Base-by-base conservation (phyloP, 2,329 filamentous ascomycete genomes). In the Alternaria dauci region DNA sequence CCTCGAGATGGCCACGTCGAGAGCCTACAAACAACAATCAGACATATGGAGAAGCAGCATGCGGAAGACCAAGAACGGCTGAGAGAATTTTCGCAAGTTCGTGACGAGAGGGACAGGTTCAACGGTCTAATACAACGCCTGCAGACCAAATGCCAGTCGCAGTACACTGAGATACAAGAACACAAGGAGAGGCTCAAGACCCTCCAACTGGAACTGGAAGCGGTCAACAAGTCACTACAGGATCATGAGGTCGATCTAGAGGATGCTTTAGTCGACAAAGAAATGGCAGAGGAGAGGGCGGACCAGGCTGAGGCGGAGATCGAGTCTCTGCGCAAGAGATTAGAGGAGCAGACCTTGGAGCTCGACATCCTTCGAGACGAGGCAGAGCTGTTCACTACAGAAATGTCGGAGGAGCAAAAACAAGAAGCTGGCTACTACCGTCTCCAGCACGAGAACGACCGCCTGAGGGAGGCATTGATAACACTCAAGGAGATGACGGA, bases 201-300 rank as follows among this genome's bases (percentile, higher is more conserved):
- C 69, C 87, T 89, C 0, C 89, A 95, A 73, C 79, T 84, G 20
- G 87, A 86, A 48, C 84, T 93, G 20, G 88, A 91, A 58, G 83
- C 88, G 23, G 82, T 95, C 2, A 91, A 94, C 68, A 84, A 86
- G 30, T 83, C 91, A 55, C 90, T 95, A 74, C 91, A 91, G 8
- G 93, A 97, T 67, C 89, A 96, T 76, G 95, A 98, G 30, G 87
- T 89, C 4, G 87, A 91, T 7, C 81, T 97, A 72, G 95, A 99
- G 79, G 87, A 95, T 79, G 93, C 93, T 7, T 90, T 92, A 0
- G 82, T 99, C 26, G 95, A 99, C 75, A 88, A 92, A 44, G 94
- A 99, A 78, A 96, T 98, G 91, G 95, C 95, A 0, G 94, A 99
- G 78, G 94, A 97, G 79, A 93, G 89, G 43, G 90, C 92, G 0